Evolutionary conservation across 2,329 filamentous ascomycete genomes (phyloP).

Genomic region (Aspergillus sp.): DNA sequence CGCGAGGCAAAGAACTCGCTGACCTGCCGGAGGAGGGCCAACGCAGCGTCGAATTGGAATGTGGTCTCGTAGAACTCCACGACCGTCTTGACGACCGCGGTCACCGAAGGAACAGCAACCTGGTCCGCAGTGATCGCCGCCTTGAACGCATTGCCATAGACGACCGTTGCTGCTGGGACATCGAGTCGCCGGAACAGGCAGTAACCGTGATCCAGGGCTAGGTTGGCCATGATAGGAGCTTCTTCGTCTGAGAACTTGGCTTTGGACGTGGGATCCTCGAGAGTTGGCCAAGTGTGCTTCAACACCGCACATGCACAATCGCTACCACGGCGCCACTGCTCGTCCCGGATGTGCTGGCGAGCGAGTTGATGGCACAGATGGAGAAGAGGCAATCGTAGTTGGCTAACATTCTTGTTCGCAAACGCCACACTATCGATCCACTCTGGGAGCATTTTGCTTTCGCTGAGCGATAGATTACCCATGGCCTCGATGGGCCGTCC

Average conservation of each 20-base stretch:
- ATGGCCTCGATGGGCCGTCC: slow-evolving; percentile 27
- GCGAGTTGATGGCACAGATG: slow-evolving; percentile 38
- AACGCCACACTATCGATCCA: slow-evolving; percentile 40
- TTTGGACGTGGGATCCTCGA: slow-evolving; percentile 35
- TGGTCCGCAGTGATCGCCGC: slow-evolving; percentile 36
- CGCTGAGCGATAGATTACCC: slow-evolving; percentile 27
- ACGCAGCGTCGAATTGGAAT: slow-evolving; percentile 41
- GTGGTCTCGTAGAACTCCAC: slow-evolving; percentile 44
- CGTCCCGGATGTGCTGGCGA: slow-evolving; percentile 37
- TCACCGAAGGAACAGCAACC: slow-evolving; percentile 37
- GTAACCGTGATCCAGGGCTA: slow-evolving; percentile 39
- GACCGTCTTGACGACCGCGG: slow-evolving; percentile 39
- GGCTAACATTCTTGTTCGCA: slow-evolving; percentile 25
- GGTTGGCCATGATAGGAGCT: slow-evolving; percentile 37
- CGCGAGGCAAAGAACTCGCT: slow-evolving; percentile 38
- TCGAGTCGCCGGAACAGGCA: slow-evolving; percentile 40
- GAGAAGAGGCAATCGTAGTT: slow-evolving; percentile 29
- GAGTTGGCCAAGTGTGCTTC: slow-evolving; percentile 38
- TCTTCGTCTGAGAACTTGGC: slow-evolving; percentile 35
- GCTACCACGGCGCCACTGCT: slow-evolving; percentile 36
- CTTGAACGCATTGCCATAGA: slow-evolving; percentile 42
- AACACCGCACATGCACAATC: slow-evolving; percentile 35
- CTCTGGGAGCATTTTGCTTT: slow-evolving; percentile 37
- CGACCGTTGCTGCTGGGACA: slow-evolving; percentile 32
- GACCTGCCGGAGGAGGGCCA: slow-evolving; percentile 36